Conservation (phyloP, 345 rosid genomes). For the Geranium rotundifolium region DNA sequence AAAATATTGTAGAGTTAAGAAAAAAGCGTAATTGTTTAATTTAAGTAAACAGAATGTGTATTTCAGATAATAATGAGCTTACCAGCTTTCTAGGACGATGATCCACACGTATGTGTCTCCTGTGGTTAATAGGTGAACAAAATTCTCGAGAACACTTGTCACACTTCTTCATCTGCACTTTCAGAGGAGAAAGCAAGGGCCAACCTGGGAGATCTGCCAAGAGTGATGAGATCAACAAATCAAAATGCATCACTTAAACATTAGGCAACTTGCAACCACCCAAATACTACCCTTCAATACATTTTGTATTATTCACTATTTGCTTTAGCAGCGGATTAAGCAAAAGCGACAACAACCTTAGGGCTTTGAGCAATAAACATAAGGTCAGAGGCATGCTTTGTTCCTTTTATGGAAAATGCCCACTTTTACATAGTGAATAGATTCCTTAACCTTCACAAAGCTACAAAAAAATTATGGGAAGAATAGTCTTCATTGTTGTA, state of each 20-base stretch:
- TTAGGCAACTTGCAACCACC: background rate
- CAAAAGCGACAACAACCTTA: too few species aligned
- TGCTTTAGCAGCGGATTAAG: background rate
- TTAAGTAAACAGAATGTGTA: background rate
- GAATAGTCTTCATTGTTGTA: background rate
- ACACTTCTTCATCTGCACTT: conserved; percentile 90
- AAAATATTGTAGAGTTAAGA: background rate
- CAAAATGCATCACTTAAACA: conserved; percentile 2
- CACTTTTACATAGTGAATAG: background rate
- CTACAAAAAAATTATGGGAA: background rate
- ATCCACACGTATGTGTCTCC: conserved; percentile 86
- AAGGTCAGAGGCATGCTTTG: conserved; percentile 4
- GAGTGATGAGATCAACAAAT: conserved; percentile 12
- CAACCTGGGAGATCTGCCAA: conserved; percentile 62
- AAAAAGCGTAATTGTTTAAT: background rate
- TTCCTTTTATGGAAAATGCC: background rate
- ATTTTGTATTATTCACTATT: background rate
- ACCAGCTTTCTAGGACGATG: conserved; percentile 73
- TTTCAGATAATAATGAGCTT: conserved; percentile 17
- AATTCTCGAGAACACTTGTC: conserved; percentile 81
- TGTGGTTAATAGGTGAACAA: conserved; percentile 71
- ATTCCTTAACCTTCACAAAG: background rate
- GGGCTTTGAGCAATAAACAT: background rate
- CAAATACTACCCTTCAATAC: background rate
- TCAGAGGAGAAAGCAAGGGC: conserved; percentile 86